Evolutionary conservation across 2,329 filamentous ascomycete species (phyloP).

Genomic region (Venturia effusa): DNA sequence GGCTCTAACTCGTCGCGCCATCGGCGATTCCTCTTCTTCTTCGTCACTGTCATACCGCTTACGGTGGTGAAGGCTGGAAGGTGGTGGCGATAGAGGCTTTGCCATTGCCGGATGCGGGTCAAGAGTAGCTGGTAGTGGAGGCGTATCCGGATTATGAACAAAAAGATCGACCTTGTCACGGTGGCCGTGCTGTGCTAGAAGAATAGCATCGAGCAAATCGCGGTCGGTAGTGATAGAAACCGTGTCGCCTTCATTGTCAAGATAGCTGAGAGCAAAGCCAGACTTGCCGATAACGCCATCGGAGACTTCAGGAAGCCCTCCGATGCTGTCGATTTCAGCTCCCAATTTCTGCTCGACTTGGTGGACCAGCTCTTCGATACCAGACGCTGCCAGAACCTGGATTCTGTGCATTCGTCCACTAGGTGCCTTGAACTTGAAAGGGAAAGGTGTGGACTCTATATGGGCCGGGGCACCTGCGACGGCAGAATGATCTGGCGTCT

Average conservation of each 20-base stretch:
- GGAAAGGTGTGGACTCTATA: conserved; percentile 64
- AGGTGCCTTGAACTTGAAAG: conserved; percentile 98
- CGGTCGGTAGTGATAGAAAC: conserved; percentile 95
- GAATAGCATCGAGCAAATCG: conserved; percentile 82
- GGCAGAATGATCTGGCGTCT: conserved; percentile 61
- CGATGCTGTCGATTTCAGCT: conserved; percentile 66
- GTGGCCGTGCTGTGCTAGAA: conserved; percentile 63
- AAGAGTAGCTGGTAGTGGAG: conserved; percentile 59
- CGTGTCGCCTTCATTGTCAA: conserved; percentile 93
- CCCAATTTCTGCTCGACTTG: conserved; percentile 79
- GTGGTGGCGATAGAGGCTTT: conserved; percentile 41
- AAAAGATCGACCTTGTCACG: conserved; percentile 95
- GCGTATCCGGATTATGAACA: conserved; percentile 84
- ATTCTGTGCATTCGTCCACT: conserved; percentile 88
- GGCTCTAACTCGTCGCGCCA: conserved; percentile 33
- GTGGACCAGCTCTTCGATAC: conserved; percentile 66
- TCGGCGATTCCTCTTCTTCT: conserved; percentile 41
- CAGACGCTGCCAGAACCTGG: conserved; percentile 70
- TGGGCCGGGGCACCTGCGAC: conserved; percentile 46
- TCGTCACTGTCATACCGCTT: conserved; percentile 43
- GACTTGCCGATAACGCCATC: conserved; percentile 65
- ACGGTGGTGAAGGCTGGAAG: conserved; percentile 36
- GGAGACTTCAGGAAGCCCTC: conserved; percentile 66
- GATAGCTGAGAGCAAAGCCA: conserved; percentile 87
- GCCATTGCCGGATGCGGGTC: conserved; percentile 46